phyloP scores from a whole-genome alignment of 2,329 filamentous ascomycete genomes.

The Nemania sp. region DNA sequence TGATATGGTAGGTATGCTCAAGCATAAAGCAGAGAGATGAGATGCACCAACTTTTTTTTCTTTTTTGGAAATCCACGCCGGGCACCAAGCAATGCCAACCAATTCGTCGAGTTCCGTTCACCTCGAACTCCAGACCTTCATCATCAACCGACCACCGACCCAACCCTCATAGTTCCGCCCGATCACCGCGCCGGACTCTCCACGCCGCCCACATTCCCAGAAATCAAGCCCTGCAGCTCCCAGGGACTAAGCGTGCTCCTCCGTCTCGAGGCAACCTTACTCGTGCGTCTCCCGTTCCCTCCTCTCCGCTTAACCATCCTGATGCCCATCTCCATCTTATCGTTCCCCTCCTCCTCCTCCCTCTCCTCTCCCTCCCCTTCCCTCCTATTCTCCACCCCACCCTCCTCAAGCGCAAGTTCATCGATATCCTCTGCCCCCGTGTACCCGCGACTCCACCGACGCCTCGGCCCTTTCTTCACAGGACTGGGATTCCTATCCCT shows the following conservation, averaged over 20 bases:
- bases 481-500: slow-evolving; percentile 29
- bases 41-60: background rate
- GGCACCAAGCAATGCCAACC: background rate
- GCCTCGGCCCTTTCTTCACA: slow-evolving; percentile 20
- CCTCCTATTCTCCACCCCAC: background rate
- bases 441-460: slow-evolving; percentile 3
- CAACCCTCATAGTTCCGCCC: background rate
- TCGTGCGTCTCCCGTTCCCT: slow-evolving; percentile 61
- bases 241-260: slow-evolving; percentile 81
- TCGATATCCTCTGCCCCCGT: slow-evolving; percentile 13
- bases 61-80: background rate
- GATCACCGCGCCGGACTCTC: slow-evolving; percentile 38
- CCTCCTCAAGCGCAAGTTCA: slow-evolving; percentile 15
- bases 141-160: background rate
- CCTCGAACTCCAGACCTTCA: background rate
- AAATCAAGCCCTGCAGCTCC: slow-evolving; percentile 77
- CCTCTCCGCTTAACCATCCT: slow-evolving; percentile 42
- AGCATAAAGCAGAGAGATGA: background rate
- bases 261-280: slow-evolving; percentile 70
- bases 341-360: slow-evolving; percentile 5
- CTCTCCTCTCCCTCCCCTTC: background rate
- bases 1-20: background rate
- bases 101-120: background rate
- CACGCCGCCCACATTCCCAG: slow-evolving; percentile 58
- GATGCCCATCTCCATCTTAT: slow-evolving; percentile 10